Evolutionary conservation across 2,329 filamentous ascomycete species (phyloP), one percentile per base, ranked within the genome.

Genomic region (Aspergillus tanneri): DNA sequence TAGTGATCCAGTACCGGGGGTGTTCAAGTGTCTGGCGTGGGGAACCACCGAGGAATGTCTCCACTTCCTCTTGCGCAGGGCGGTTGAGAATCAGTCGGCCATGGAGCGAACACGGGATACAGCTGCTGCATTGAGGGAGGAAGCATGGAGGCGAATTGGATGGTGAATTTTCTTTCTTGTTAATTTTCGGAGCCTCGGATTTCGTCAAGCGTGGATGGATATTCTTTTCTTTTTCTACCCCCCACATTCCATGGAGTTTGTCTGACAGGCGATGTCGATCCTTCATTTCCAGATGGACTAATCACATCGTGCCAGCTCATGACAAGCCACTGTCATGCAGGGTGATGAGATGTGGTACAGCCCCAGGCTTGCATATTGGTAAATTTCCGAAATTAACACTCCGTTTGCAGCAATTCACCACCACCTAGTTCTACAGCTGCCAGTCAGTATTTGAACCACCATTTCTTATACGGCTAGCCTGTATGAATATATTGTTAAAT

Each of bases 1-100:
- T 40, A 12, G 36, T 30, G 4, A 23, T 43, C 43, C 40, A 21
- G 43, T 54, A 6, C 73, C 73, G 22, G 69, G 65, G 44, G 76
- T 77, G 2, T 77, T 75, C 63, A 81, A 82, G 65, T 76, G 71
- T 57, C 71, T 77, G 53, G 73, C 76, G 2, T 81, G 78, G 78
- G 79, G 79, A 1, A 74, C 70, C 3, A 74, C 77, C 54, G 70
- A 67, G 21, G 75, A 81, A 59, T 81, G 78, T 55, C 61, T 81
- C 52, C 77, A 79, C 57, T 82, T 78, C 41, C 50, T 68, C 30
- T 68, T 86, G 32, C 71, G 85, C 25, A 74, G 85, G 28, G 83
- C 83, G 19, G 77, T 88, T 46, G 86, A 89, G 73, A 89, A 89
- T 71, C 79, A 79, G 55, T 85, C 87, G 55, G 85, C 86, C 2